Conservation (phyloP, 2,329 filamentous ascomycete species). For the Penicillium sp. region DNA sequence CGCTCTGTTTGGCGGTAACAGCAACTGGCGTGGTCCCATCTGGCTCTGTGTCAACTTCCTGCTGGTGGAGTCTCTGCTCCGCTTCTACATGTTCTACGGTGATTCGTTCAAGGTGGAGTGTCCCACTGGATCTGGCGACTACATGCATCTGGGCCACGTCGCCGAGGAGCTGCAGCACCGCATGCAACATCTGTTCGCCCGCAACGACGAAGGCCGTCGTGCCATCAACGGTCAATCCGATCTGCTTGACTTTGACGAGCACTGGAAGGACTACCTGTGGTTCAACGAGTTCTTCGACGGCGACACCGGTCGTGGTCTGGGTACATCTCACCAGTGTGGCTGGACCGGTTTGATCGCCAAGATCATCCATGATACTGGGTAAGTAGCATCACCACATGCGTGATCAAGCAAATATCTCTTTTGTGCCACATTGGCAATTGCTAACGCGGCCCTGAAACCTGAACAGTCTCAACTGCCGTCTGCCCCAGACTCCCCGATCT, state of each 20-base stretch:
- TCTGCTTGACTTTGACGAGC: constrained; percentile 78
- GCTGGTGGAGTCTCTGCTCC: constrained; percentile 85
- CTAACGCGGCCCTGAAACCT: neutral
- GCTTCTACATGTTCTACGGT: constrained; percentile 95
- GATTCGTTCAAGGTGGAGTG: constrained; percentile 85
- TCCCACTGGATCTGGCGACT: constrained; percentile 85
- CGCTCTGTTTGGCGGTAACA: constrained; percentile 91
- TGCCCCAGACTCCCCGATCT: constrained; percentile 87
- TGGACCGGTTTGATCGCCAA: constrained; percentile 95
- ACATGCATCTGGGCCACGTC: constrained; percentile 92
- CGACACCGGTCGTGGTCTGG: constrained; percentile 79
- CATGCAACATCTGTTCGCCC: constrained; percentile 82
- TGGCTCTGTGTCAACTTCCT: constrained; percentile 97
- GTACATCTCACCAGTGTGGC: constrained; percentile 88
- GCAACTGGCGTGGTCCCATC: constrained; percentile 93
- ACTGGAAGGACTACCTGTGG: constrained; percentile 93
- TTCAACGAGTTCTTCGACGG: constrained; percentile 98
- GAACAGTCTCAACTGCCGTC: constrained; percentile 71
- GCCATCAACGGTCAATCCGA: constrained; percentile 84
- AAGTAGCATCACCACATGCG: constrained; percentile 36
- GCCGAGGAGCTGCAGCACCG: constrained; percentile 93
- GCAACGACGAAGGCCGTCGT: constrained; percentile 75
- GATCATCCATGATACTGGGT: constrained; percentile 97
- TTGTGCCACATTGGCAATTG: neutral
- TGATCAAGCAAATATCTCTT: too few relatives aligned